Evolutionary conservation across 768 basidiomycete genomes (phyloP).

Genomic region (Tephrocybe sp.): DNA sequence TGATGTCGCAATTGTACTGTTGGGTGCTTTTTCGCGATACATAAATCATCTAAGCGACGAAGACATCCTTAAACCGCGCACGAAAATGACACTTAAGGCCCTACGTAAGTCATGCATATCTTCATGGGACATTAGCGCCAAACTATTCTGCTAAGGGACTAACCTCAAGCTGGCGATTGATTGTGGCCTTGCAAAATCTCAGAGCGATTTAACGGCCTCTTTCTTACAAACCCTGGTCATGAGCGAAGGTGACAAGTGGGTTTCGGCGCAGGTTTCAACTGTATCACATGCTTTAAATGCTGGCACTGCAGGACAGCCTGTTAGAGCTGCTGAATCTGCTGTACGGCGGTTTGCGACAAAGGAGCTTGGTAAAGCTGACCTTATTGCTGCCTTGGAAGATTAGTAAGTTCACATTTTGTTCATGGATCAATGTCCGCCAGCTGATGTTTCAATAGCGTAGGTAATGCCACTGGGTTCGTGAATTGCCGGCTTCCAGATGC

Average conservation of each 20-base stretch:
- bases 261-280: conserved; percentile 66
- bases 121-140: neutral
- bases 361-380: conserved; percentile 73
- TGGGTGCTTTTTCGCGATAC: conserved; percentile 90
- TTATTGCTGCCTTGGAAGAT: conserved; percentile 84
- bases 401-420: conserved; percentile 55
- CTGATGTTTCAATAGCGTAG: conserved; percentile 48
- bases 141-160: conserved; percentile 36
- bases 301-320: conserved; percentile 70
- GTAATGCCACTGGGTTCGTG: conserved; percentile 74
- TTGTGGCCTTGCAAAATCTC: conserved; percentile 75
- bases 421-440: neutral
- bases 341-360: conserved; percentile 85
- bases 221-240: conserved; percentile 95
- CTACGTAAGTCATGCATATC: conserved; percentile 50
- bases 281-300: conserved; percentile 68
- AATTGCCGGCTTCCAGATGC: neutral
- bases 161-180: conserved; percentile 94
- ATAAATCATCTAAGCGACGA: conserved; percentile 86
- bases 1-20: conserved; percentile 82
- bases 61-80: conserved; percentile 68
- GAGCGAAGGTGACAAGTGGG: conserved; percentile 94
- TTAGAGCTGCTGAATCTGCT: conserved; percentile 68
- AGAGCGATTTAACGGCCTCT: conserved; percentile 84
- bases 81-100: conserved; percentile 71